A percentile compares a stretch with the other conserved stretches of the same genome.
phyloP scores from a whole-genome alignment of 2,329 filamentous ascomycete genomes.

The Fusarium chaquense region DNA sequence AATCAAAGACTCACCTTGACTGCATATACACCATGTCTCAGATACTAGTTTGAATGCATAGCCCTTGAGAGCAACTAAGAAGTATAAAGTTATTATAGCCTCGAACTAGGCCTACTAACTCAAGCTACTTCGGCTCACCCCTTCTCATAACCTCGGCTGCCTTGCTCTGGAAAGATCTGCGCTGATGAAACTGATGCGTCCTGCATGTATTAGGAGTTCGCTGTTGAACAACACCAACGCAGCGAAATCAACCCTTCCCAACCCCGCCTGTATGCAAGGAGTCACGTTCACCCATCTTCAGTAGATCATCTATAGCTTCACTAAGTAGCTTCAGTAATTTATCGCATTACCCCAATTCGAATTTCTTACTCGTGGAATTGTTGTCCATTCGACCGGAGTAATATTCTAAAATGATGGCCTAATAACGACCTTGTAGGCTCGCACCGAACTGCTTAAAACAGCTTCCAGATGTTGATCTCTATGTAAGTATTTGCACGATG shows the following conservation, averaged over 20 bases:
- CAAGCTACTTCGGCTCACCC: conserved; percentile 12
- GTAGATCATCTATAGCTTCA: conserved; percentile 14
- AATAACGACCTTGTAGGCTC: background rate
- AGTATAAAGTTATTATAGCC: conserved; percentile 1
- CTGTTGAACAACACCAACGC: conserved; percentile 1
- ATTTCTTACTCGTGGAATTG: conserved; percentile 26
- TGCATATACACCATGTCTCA: background rate
- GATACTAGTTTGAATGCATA: too few relatives aligned
- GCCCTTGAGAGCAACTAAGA: background rate
- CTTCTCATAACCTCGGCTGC: conserved; percentile 30
- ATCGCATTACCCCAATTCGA: background rate
- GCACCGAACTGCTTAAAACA: conserved; percentile 19
- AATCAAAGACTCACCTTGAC: background rate
- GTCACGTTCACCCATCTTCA: conserved; percentile 7
- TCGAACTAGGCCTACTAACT: background rate
- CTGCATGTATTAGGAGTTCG: conserved; percentile 3
- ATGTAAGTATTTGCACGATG: background rate
- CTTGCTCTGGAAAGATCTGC: conserved; percentile 41
- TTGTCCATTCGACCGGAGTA: background rate
- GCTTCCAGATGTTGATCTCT: conserved; percentile 20
- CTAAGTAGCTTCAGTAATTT: background rate
- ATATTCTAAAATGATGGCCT: background rate
- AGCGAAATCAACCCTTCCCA: background rate
- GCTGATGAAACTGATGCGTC: conserved; percentile 5
- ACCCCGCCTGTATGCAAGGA: conserved; percentile 26